These are phyloP conservation scores for Sporisorium exsertum DNA, from an alignment of 1,284 basidiomycete genomes.

Conservation along the genomic window DNA sequence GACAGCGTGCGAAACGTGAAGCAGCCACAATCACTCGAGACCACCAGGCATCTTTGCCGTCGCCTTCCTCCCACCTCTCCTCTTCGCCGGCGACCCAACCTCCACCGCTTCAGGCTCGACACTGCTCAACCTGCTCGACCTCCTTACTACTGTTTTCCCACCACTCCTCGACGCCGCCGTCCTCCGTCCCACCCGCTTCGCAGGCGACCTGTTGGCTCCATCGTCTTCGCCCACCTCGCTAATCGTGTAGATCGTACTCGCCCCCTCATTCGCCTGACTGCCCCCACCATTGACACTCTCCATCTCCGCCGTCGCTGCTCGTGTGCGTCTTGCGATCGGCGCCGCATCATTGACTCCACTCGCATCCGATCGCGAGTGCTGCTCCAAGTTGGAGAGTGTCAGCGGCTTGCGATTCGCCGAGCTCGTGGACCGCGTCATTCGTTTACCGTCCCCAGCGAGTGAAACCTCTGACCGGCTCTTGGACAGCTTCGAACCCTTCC, in stretches of 20 bases:
- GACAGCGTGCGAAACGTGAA: too few relatives aligned
- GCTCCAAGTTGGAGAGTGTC: conserved; percentile 45
- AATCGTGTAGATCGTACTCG: conserved; percentile 49
- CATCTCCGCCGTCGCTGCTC: conserved; percentile 45
- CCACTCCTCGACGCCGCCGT: background rate
- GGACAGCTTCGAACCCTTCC: conserved; percentile 5
- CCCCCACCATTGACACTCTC: conserved; percentile 28
- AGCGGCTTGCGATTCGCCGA: conserved; percentile 47
- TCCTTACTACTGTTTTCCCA: conserved; percentile 16
- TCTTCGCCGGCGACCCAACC: conserved; percentile 19
- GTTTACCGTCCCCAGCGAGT: conserved; percentile 7
- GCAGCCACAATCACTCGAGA: conserved; percentile 24
- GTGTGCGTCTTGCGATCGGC: conserved; percentile 42
- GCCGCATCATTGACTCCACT: conserved; percentile 6
- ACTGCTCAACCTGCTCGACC: conserved; percentile 38
- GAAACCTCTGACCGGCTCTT: conserved; percentile 23
- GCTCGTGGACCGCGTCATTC: conserved; percentile 37
- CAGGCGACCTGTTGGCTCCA: conserved; percentile 1
- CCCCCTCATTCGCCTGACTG: conserved; percentile 14
- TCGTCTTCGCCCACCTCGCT: conserved; percentile 41
- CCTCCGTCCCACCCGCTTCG: conserved; percentile 4
- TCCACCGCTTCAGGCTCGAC: conserved; percentile 30
- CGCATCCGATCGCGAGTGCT: conserved; percentile 17
- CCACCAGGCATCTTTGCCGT: conserved; percentile 37
- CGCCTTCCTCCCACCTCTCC: conserved; percentile 4